A percentile compares a stretch with the other conserved stretches of the same genome.
phyloP scores from a whole-genome alignment of 176 grass and related monocot genomes.

The Oryza punctata region DNA sequence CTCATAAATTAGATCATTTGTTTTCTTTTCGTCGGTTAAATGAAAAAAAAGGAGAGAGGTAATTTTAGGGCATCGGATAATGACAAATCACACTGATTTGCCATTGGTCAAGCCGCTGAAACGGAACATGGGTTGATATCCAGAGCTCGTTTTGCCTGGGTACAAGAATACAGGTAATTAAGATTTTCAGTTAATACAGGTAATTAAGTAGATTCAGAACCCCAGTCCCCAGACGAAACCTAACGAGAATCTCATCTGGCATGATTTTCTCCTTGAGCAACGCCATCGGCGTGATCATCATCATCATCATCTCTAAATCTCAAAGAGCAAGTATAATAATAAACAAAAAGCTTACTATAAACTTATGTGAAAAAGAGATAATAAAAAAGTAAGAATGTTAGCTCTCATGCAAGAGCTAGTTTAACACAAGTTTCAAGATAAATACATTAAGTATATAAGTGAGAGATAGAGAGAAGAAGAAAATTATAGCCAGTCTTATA shows the following conservation, averaged over 20 bases:
- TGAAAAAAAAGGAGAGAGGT: too few relatives aligned
- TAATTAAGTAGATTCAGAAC: not conserved
- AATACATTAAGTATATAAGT: too few relatives aligned
- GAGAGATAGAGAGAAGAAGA: too few relatives aligned
- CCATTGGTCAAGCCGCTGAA: not conserved
- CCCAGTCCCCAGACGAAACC: not conserved
- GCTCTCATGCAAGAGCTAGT: too few relatives aligned
- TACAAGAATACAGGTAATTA: not conserved
- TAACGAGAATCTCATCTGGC: not conserved
- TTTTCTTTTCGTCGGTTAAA: too few relatives aligned
- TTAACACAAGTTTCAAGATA: too few relatives aligned
- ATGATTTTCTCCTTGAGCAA: not conserved
- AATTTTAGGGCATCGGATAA: not conserved
- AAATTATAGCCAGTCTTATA: too few relatives aligned
- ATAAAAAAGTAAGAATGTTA: too few relatives aligned
- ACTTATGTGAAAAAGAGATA: too few relatives aligned
- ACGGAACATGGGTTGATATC: not conserved
- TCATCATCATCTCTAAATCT: not conserved
- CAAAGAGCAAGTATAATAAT: too few relatives aligned
- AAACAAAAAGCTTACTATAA: too few relatives aligned
- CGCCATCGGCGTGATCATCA: not conserved
- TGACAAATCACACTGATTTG: not conserved
- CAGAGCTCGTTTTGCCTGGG: not conserved
- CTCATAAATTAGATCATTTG: too few relatives aligned
- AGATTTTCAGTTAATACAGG: not conserved